Base-by-base conservation (phyloP, 1,284 basidiomycete species). In the Malassezia equina region DNA sequence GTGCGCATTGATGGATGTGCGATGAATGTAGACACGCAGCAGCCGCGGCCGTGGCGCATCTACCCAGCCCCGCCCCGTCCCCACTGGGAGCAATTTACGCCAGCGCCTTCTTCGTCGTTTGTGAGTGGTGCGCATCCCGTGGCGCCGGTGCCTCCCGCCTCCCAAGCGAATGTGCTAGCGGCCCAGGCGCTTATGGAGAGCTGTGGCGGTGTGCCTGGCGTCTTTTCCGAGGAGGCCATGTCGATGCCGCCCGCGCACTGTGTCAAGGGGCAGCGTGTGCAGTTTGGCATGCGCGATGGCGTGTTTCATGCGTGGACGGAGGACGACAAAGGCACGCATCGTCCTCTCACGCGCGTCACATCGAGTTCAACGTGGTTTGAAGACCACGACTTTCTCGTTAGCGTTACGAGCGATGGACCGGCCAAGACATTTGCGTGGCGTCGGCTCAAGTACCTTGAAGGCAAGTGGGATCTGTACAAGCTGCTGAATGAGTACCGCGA, bases 341-440 rank as follows among this genome's bases (percentile, higher is more conserved):
- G 33, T 27, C 86, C 88, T 0, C 73, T 86, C 0, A 89, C 86
- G 69, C 80, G 84, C 53, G 81, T 98, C 3, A 91, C 91, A 1
- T 83, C 81, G 40, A 86, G 96, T 47, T 81, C 85, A 61, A 91
- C 96, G 74, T 99, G 96, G 75, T 99, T 94, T 73, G 80, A 87
- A 47, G 94, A 98, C 74, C 82, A 98, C n/a, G 93, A 99, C 73
- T 89, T 84, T 70, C 66, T 78, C 6, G 66, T 76, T 7, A 56
- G 66, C 34, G 75, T 78, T 52, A 91, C 93, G 60, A 83, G 87
- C 0, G 88, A 93, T 68, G 93, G 94, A 0, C 94, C 94, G 0
- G 86, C 89, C 4, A 98, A 98, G 78, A 89, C 86, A 64, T 94
- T 95, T 72, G 93, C 94, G 0, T 98, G 86, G 77, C 81, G 90